Evolutionary conservation across 345 rosid species (phyloP), one percentile per base, ranked within the genome.

Genomic region (Physaria fendleri): DNA sequence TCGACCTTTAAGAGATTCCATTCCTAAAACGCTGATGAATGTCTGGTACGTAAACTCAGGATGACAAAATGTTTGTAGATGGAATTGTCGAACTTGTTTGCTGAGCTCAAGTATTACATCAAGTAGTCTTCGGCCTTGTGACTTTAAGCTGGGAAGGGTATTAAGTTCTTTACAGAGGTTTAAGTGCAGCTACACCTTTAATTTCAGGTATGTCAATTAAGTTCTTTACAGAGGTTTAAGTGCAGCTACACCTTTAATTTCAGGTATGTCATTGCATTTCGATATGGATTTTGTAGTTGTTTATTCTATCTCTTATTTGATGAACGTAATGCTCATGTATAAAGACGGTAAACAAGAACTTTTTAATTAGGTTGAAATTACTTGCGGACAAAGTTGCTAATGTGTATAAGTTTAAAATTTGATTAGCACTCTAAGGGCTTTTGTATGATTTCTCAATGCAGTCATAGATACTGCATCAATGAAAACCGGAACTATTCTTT

Each of bases 121-220:
- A 59, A 84, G 79, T 69, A 80, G 74, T 65, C 70, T 86, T 50
- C 70, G 87, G 30, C 96, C 93, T 62, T 86, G 98, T 83, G 97
- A 92, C 75, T 82, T 92, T 64, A 92, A 83, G 74, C 73, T 79
- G 77, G 97, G 97, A 61, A 83, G 50, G 66, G 97, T 86, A 25
- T 72, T 88, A 27, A 80, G 53, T 77, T 81, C 90, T 50, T 73
- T 92, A 63, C 95, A 76, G 65, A 78, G 49, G 15, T 86, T 84
- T 72, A 88, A 58, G 79, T 86, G 95, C 81, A 78, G 64, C 17
- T 92, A 92, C 80, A 81, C 73, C 83, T 88, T 86, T 33, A 79
- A 73, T 73, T 59, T 86, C 22, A 85, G 97, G 95, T 86, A 79
- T 63, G 48, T 49, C 46, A 33, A n/a, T n/a, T n/a, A n/a, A n/a